Evolutionary conservation across 2,329 filamentous ascomycete species (phyloP).

Genomic region (Corniculantispora saksenae): DNA sequence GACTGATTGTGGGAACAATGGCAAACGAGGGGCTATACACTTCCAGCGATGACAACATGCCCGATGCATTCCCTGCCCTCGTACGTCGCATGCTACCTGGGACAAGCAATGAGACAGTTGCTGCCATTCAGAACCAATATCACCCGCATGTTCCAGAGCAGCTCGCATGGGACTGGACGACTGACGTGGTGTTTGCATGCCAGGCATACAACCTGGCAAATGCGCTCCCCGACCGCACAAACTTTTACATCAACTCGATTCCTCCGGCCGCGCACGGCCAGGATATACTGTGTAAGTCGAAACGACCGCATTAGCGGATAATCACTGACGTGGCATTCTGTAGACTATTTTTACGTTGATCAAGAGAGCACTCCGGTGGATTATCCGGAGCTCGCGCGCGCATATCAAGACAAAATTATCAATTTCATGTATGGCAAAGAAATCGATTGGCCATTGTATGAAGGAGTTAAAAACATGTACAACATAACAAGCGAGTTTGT

Average conservation of each 20-base stretch:
- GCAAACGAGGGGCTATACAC: conserved; percentile 21
- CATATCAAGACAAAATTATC: conserved; percentile 22
- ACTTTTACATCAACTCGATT: conserved; percentile 22
- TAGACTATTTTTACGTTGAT: conserved; percentile 22
- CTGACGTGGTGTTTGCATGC: conserved; percentile 26
- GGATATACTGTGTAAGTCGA: conserved; percentile 22
- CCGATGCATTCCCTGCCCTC: conserved; percentile 19
- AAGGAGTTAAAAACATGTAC: conserved; percentile 13
- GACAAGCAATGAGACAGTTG: conserved; percentile 19
- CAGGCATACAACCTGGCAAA: conserved; percentile 25
- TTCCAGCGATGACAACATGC: conserved; percentile 21
- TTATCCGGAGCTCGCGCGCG: conserved; percentile 15
- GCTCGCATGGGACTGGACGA: conserved; percentile 29
- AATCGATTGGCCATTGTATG: conserved; percentile 20
- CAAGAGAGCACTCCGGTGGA: conserved; percentile 18
- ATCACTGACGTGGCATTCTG: background rate
- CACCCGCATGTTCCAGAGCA: conserved; percentile 11
- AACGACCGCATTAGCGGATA: background rate
- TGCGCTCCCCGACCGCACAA: conserved; percentile 13
- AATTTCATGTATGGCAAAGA: conserved; percentile 21
- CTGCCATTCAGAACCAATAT: conserved; percentile 21
- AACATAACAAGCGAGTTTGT: conserved; percentile 21
- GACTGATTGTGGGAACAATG: conserved; percentile 22
- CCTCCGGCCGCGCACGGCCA: conserved; percentile 21
- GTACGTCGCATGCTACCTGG: conserved; percentile 21